Evolutionary conservation across 192 early-diverging fungal species (phyloP).

Genomic region (Geranomyces michiganensis): DNA sequence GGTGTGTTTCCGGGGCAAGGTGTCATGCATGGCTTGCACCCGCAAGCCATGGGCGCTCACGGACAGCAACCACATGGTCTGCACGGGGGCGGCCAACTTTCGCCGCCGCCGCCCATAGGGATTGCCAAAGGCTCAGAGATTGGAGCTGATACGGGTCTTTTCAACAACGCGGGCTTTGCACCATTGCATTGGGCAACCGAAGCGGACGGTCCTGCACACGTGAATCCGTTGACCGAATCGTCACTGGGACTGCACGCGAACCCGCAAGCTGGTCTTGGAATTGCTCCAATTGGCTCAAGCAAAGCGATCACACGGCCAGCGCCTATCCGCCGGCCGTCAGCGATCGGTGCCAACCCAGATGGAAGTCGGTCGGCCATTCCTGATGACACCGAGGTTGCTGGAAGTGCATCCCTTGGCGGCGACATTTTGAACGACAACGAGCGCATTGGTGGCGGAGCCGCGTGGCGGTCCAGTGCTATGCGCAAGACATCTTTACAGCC

Average conservation of each 20-base stretch:
- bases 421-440: conserved; percentile 39
- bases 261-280: not conserved
- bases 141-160: not conserved
- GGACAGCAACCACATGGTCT: not conserved
- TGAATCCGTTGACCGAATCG: not conserved
- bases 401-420: conserved; percentile 36
- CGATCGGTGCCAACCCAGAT: not conserved
- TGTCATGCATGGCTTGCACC: conserved; percentile 1
- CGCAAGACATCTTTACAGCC: conserved; percentile 1
- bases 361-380: not conserved
- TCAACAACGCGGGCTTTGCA: conserved; percentile 4
- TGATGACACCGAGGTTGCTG: conserved; percentile 33
- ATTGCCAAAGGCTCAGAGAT: not conserved
- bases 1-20: not conserved
- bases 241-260: not conserved
- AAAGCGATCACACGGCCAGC: conserved; percentile 34
- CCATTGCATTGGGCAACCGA: conserved; percentile 18
- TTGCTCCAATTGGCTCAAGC: conserved; percentile 6
- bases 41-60: not conserved
- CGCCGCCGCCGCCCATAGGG: conserved; percentile 3
- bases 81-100: conserved; percentile 1
- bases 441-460: conserved; percentile 30
- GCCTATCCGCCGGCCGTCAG: conserved; percentile 31
- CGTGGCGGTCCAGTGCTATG: conserved; percentile 15
- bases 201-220: not conserved